Evolutionary conservation across 306 rosid species (phyloP), one percentile per base, ranked within the genome.

Genomic region (Lathyrus sativus): DNA sequence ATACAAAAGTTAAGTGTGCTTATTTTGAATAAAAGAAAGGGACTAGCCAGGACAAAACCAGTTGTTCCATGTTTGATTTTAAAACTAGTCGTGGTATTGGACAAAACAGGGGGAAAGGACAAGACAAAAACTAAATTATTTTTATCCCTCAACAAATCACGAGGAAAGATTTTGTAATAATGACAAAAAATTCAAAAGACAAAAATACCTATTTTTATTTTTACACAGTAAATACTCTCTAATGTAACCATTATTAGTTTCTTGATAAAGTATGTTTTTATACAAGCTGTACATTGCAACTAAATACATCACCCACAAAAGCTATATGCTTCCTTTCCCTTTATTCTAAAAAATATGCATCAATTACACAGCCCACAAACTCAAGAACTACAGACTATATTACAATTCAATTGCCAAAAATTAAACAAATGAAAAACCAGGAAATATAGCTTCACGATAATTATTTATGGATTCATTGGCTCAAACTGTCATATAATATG

Each of bases 381-480:
- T 24, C 55, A 42, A 41, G 57, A 75, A 49, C 50, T 42, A 58
- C 33, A 50, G 12, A 28, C 58, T n/a, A n/a, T 73, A 71, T 71
- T n/a, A 67, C 33, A 22, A 9, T 41, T 65, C 11, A 53, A 70
- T 31, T 8, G 28, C 69, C 45, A 42, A 59, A 70, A 28, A 9
- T 56, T 55, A 42, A 61, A 49, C 51, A 75, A 44, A 75, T 18
- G 10, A 35, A 49, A 15, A 81, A 66, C 13, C 56, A 22, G 7
- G 7, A 75, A 65, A 11, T 60, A 63, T 17, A 58, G 75, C 51
- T 53, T 68, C 31, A 14, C 39, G 64, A 57, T 31, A 38, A 35
- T 35, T 66, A 75, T 74, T 57, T 35, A 68, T 64, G 28, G 59
- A 70, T 39, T 62, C 53, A 67, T 75, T 56, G 50, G 65, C 74